Base-by-base conservation (phyloP, 179 eudicot species). In the Silene noctiflora region DNA sequence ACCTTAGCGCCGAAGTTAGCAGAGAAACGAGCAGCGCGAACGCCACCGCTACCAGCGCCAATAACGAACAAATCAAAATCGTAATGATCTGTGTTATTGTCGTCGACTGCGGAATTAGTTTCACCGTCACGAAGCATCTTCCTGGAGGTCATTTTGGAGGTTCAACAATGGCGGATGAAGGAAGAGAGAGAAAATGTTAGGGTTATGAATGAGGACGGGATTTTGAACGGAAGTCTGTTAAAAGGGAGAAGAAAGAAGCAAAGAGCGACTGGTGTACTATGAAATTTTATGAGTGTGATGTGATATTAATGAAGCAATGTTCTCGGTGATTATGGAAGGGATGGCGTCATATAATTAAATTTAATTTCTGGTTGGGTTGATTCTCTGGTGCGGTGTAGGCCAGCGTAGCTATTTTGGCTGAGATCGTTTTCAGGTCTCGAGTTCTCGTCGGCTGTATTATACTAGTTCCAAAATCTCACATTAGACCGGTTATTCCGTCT, bases 41-140 rank as follows among this genome's bases (percentile, higher is more conserved):
- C 97, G 21, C 99, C 99, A 51, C 97, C 99, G 59, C 99, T 95
- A 12, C 99, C 99, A 44, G 99, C 99, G 20, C 99, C 99, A 67
- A 95, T 89, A 17, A 93, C 93, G 68, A 95, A 95, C 84, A 95
- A 88, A 87, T 95, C 99, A 73, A 95, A 95, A 69, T 95, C 99
- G 73, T 76, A 93, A 11, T 83, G 89, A 31, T 31, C 85, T 21
- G 78, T 86, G 55, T 84, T 4, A 27, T 27, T 4, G 56, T 27
- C 25, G 44, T 21, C 48, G 25, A 4, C 63, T 21, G 74, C 60
- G 73, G 60, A 17, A 29, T n/a, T 10, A 60, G 62, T 17, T 21
- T 55, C 64, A 24, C 75, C 75, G 75, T 71, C 75, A 13, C n/a
- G 55, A 12, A 71, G 64, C 75, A 71, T 71, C 64, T 71, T 71